Base-by-base conservation (phyloP, 75 land plant species). In the Larix kaempferi region DNA sequence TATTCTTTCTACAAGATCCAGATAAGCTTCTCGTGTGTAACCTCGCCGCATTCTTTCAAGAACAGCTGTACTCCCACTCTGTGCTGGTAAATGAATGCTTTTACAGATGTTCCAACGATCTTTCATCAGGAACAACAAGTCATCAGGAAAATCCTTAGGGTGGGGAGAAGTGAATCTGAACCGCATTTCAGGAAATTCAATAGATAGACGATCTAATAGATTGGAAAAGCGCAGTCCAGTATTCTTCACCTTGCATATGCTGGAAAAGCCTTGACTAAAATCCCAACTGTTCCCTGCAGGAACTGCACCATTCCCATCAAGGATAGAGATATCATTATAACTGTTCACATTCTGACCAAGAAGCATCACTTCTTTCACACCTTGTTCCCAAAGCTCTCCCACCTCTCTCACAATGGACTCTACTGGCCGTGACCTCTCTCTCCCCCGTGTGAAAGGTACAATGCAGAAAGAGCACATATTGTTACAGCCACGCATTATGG, bases 401-500 rank as follows among this genome's bases (percentile, higher is more conserved):
- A 98, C 99, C 85, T 98, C 99, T 72, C 88, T 84, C 12, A 95
- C 86, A 74, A 98, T 95, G 15, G 99, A 98, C n/a, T 87, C 89
- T 23, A 91, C 95, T 41, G 99, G 96, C 3, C 94, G 90, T 74
- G 99, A 98, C 54, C 99, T 86, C 87, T 98, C 98, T 64, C 99
- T 88, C 14, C 98, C 99, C 81, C 99, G 84, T 37, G 99, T 98
- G 76, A 95, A 95, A n/a, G 99, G 99, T 55, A 98, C 99, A 78
- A 98, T 98, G 80, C 99, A 98, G 71, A 87, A 98, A 1, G 99
- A 95, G 82, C 99, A 98, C 99, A 97, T 97, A 77, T 98, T 98
- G 76, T 98, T 98, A 81, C 99, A 98, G 25, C 99, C 99, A 66
- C 99, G 92, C 99, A 98, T 98, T n/a, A 98, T 82, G 5, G 99